Conservation (phyloP, 306 rosid genomes). For the Ziziphus jujuba region DNA sequence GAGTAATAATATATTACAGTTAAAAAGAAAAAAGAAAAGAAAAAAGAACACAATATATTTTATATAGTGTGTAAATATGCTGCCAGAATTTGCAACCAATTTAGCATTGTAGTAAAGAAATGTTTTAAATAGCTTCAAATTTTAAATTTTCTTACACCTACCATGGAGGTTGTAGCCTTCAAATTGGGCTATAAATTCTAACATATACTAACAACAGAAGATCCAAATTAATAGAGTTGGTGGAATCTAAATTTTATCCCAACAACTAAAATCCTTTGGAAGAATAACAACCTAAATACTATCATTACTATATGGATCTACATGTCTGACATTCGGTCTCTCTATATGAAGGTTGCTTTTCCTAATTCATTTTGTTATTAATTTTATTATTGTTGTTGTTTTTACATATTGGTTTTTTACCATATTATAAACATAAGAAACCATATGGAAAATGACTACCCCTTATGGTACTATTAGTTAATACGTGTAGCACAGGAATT, state of each 20-base stretch:
- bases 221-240: conserved; percentile 13
- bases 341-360: not conserved
- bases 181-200: too few species aligned
- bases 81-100: conserved; percentile 2
- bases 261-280: conserved; percentile 9
- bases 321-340: conserved; percentile 6
- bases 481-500: not conserved
- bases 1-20: too few species aligned
- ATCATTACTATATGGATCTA: conserved; percentile 2
- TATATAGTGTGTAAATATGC: not conserved
- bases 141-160: not conserved
- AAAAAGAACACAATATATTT: too few species aligned
- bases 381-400: too few species aligned
- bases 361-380: not conserved
- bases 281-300: conserved; percentile 8
- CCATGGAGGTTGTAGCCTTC: not conserved
- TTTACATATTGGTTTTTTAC: too few species aligned
- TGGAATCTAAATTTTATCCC: conserved; percentile 15
- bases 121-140: too few species aligned
- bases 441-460: not conserved
- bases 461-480: not conserved
- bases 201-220: not conserved
- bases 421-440: too few species aligned
- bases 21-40: too few species aligned
- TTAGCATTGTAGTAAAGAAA: not conserved